A percentile compares a stretch with the other conserved stretches of the same genome.
These are phyloP conservation scores for Gaeumannomyces tritici DNA, from an alignment of 2,329 filamentous ascomycete genomes.

Conservation along the genomic window DNA sequence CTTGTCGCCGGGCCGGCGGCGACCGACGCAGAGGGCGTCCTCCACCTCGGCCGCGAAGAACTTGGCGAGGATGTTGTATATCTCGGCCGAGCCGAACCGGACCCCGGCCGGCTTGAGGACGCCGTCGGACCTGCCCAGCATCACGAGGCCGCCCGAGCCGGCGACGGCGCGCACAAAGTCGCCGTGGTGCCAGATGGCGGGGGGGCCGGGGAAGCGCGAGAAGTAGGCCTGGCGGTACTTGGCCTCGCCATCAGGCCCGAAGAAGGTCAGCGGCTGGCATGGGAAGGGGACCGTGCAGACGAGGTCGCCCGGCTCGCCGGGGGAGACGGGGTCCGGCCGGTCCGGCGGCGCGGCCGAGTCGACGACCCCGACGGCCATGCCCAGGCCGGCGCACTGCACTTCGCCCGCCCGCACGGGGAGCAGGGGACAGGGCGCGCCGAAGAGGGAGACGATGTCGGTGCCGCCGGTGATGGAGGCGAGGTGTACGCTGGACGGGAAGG, in stretches of 20 bases:
- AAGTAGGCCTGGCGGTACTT: slow-evolving; percentile 86
- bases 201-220: slow-evolving; percentile 55
- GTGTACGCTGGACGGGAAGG: slow-evolving; percentile 73
- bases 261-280: slow-evolving; percentile 85
- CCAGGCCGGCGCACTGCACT: slow-evolving; percentile 68
- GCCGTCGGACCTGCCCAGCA: slow-evolving; percentile 88
- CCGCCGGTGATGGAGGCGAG: slow-evolving; percentile 90
- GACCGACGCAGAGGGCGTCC: slow-evolving; percentile 81
- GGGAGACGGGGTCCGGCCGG: slow-evolving; percentile 32
- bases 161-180: slow-evolving; percentile 63
- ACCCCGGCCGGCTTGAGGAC: slow-evolving; percentile 89
- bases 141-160: slow-evolving; percentile 73
- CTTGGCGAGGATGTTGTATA: slow-evolving; percentile 86
- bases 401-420: slow-evolving; percentile 64
- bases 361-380: slow-evolving; percentile 63
- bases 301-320: slow-evolving; percentile 72
- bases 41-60: slow-evolving; percentile 72
- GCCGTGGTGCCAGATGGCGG: slow-evolving; percentile 76
- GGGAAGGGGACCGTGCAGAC: slow-evolving; percentile 83
- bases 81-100: slow-evolving; percentile 86
- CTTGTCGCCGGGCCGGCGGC: slow-evolving; percentile 57
- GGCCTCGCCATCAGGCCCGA: slow-evolving; percentile 59
- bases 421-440: slow-evolving; percentile 73
- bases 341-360: slow-evolving; percentile 46
- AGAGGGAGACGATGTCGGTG: slow-evolving; percentile 93